A percentile compares a stretch with the other conserved stretches of the same genome.
These are phyloP conservation scores for Tuber microsphaerosporum DNA, from an alignment of 495 filamentous ascomycete genomes.

Conservation along the genomic window DNA sequence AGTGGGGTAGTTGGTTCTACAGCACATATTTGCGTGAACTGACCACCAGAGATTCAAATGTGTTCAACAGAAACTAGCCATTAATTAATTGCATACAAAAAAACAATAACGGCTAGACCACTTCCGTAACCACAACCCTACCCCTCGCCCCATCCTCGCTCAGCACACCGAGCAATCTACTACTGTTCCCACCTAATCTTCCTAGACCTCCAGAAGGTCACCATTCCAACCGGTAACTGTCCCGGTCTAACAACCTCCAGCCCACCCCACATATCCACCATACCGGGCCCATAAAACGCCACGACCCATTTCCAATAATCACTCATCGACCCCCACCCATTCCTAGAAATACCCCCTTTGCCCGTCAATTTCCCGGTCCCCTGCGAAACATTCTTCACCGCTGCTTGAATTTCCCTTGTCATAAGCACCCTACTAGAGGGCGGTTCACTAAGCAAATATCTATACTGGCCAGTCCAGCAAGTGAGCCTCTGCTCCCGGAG, in stretches of 20 bases:
- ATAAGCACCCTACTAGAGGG: not conserved
- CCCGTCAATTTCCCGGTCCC: not conserved
- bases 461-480: conserved; percentile 10
- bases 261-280: conserved; percentile 55
- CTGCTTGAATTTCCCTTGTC: conserved; percentile 11
- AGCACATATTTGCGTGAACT: not conserved
- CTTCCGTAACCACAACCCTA: not conserved
- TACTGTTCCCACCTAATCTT: conserved; percentile 55
- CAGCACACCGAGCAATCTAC: not conserved
- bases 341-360: conserved; percentile 2
- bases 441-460: not conserved
- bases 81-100: not conserved
- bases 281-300: conserved; percentile 54
- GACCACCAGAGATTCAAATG: not conserved
- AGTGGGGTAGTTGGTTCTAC: not conserved
- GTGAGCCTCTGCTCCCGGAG: conserved; percentile 9
- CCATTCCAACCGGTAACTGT: conserved; percentile 58
- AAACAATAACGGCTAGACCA: not conserved
- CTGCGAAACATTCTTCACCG: conserved; percentile 7
- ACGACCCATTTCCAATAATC: conserved; percentile 60
- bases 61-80: not conserved
- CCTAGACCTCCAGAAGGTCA: conserved; percentile 55
- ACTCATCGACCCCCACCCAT: conserved; percentile 4
- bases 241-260: conserved; percentile 57
- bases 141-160: not conserved